Percentiles rank a stretch among this genome's conserved stretches.
phyloP scores from a whole-genome alignment of 1,139 yeast species.

The Blastobotrys persicus region DNA sequence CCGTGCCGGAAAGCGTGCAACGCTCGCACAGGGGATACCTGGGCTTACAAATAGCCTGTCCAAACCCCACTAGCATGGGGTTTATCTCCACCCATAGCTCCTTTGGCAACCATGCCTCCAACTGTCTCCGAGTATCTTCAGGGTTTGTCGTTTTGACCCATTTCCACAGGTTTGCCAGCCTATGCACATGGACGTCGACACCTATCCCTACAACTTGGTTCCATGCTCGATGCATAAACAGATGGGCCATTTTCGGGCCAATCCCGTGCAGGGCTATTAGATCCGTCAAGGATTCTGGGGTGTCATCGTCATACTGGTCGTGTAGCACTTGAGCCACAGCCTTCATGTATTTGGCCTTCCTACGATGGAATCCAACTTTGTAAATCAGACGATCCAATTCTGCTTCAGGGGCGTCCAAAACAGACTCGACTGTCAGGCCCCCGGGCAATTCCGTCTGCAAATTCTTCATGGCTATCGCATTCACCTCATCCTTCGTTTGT shows the following conservation, averaged over 20 bases:
- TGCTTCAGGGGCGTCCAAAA: slow-evolving; percentile 52
- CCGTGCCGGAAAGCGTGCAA: slow-evolving; percentile 56
- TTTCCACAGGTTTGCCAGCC: slow-evolving; percentile 76
- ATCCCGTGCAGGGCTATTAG: slow-evolving; percentile 80
- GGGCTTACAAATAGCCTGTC: slow-evolving; percentile 83
- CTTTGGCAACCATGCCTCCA: slow-evolving; percentile 73
- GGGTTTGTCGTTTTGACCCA: slow-evolving; percentile 68
- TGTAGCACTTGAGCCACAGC: slow-evolving; percentile 55
- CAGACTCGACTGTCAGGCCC: slow-evolving; percentile 37
- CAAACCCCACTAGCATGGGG: slow-evolving; percentile 87
- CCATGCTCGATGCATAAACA: slow-evolving; percentile 84
- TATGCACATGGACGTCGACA: slow-evolving; percentile 88
- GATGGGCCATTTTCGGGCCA: slow-evolving; percentile 93
- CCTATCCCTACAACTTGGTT: slow-evolving; percentile 72
- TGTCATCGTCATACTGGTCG: slow-evolving; percentile 57
- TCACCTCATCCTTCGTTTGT: slow-evolving; percentile 89
- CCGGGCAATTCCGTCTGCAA: slow-evolving; percentile 46
- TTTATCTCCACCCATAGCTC: slow-evolving; percentile 81
- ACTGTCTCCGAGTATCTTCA: slow-evolving; percentile 65
- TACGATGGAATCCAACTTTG: slow-evolving; percentile 82
- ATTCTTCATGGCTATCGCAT: slow-evolving; percentile 65
- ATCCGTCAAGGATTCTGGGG: slow-evolving; percentile 59
- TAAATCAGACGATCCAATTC: slow-evolving; percentile 64
- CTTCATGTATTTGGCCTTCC: slow-evolving; percentile 72
- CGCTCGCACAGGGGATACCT: slow-evolving; percentile 63